A percentile compares a stretch with the other conserved stretches of the same genome.
Evolutionary conservation across 148 eudicot species (phyloP).

Genomic region (Dysphania ambrosioides): DNA sequence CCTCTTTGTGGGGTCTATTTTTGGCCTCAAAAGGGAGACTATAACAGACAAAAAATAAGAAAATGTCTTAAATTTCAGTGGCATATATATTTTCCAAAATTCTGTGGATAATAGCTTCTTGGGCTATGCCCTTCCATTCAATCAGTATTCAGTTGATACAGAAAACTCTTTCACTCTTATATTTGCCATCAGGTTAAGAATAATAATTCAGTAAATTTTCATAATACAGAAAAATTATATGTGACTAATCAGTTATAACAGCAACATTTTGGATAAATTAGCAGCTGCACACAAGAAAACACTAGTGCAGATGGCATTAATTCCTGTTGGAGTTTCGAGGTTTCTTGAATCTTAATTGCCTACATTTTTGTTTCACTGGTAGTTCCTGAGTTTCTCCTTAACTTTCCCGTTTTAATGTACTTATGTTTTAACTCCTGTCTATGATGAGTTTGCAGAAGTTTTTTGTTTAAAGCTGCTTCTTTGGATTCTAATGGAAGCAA

Average conservation of each 20-base stretch:
- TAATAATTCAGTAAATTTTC: background rate
- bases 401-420: background rate
- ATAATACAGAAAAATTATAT: background rate
- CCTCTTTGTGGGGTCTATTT: slow-evolving; percentile 22
- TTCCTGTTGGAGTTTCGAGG: slow-evolving; percentile 40
- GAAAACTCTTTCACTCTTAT: slow-evolving; percentile 4
- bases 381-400: background rate
- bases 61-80: slow-evolving; percentile 22
- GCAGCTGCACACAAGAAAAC: slow-evolving; percentile 12
- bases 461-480: slow-evolving; percentile 27
- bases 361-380: background rate
- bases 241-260: slow-evolving; percentile 2
- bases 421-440: background rate
- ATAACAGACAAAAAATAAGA: background rate
- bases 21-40: slow-evolving; percentile 5
- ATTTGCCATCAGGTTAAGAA: background rate
- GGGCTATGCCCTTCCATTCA: slow-evolving; percentile 31
- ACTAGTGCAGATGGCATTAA: slow-evolving; percentile 33
- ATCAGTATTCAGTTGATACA: slow-evolving; percentile 26
- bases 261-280: slow-evolving; percentile 15
- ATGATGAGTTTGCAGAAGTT: slow-evolving; percentile 24
- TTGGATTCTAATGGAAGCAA: slow-evolving; percentile 30
- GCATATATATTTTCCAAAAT: slow-evolving; percentile 28
- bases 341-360: slow-evolving; percentile 4
- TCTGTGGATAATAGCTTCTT: slow-evolving; percentile 33